Evolutionary conservation across 2,329 filamentous ascomycete species (phyloP), one percentile per base, ranked within the genome.

Genomic region (Mollisia scopiformis): DNA sequence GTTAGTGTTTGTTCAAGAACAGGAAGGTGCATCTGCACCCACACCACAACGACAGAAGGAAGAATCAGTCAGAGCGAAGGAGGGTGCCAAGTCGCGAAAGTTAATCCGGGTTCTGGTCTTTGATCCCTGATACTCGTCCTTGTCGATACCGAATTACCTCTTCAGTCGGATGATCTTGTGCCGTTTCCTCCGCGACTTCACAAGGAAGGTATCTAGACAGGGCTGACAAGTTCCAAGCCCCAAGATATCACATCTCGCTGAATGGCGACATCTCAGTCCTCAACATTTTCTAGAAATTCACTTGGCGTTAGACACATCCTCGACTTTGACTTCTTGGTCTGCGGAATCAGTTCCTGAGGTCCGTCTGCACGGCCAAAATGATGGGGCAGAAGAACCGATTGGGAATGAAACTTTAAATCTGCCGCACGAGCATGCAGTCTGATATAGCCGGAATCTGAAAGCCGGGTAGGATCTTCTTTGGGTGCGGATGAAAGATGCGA

Each of bases 141-240:
- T 41, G 59, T 39, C 50, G 14, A 49, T 37, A 53, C 31, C 33
- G 51, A 47, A 16, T 37, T 43, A 14, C 27, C 21, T 21, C 35
- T 41, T 58, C 14, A 30, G 30, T 46, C 56, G 60, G 60, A 62
- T 47, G 56, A 59, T 58, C 31, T 27, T 35, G 28, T 21, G 37
- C 60, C 60, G 60, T 55, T 58, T 58, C n/a, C 43, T 62, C 59
- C 59, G 59, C 35, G 19, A 27, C 49, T 55, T 21, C 33, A 37
- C 27, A 23, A 25, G 49, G 54, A 39, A 57, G 49, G 54, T 41
- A 23, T 37, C 25, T 55, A 21, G 41, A 33, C 43, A 49, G 7
- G 50, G 30, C 25, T 54, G 28, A 49, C 35, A 19, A 6, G 10
- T 41, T 55, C 6, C 33, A n/a, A 8, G 46, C 14, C 41, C 30